Percentiles rank a stretch among this genome's conserved stretches.
Evolutionary conservation across 345 rosid species (phyloP).

Genomic region (Hibiscus trionum): DNA sequence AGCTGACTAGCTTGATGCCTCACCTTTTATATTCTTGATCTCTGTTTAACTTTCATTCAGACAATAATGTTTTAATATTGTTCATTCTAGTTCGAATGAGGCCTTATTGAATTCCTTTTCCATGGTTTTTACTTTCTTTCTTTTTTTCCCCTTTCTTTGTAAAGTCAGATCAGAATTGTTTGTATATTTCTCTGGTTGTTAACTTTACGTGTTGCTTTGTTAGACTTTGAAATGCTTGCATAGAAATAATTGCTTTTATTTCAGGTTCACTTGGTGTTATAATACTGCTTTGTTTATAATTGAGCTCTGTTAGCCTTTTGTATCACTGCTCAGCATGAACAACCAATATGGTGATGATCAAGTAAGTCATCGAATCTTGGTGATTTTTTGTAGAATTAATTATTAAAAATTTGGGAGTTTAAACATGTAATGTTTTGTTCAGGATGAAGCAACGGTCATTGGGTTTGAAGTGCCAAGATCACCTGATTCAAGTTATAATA

Average conservation of each 20-base stretch:
- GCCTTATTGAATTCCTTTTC: background rate
- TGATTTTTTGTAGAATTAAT: background rate
- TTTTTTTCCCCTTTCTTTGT: background rate
- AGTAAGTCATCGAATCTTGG: constrained; percentile 38
- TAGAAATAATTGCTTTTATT: background rate
- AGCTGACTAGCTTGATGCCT: background rate
- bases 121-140: background rate
- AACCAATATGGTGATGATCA: constrained; percentile 34
- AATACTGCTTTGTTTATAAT: constrained; percentile 23
- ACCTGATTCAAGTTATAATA: constrained; percentile 90
- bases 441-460: constrained; percentile 70
- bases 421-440: constrained; percentile 16
- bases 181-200: background rate
- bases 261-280: constrained; percentile 16
- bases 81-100: background rate
- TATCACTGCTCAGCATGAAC: constrained; percentile 44
- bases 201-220: background rate
- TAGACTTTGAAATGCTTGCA: constrained; percentile 9
- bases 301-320: constrained; percentile 8
- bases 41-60: background rate
- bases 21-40: background rate
- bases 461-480: constrained; percentile 91
- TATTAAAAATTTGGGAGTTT: constrained; percentile 4
- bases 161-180: background rate
- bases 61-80: background rate